phyloP scores from a whole-genome alignment of 78 protist species.

The Anaeramoeba flamelloides region DNA sequence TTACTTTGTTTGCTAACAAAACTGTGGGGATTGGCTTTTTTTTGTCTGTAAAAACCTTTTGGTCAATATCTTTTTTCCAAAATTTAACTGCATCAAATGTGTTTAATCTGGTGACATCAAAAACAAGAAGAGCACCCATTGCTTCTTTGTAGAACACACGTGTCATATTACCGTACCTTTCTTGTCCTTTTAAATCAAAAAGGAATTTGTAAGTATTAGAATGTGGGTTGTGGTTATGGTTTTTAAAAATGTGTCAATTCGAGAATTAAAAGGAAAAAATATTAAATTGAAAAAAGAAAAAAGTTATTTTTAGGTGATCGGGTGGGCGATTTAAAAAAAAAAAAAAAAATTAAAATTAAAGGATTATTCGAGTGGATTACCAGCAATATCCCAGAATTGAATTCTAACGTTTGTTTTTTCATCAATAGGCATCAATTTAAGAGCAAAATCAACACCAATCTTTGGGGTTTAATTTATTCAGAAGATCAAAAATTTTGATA shows the following conservation, averaged over 20 bases:
- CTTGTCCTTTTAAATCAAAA: no score
- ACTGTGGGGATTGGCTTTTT: constrained; percentile 6
- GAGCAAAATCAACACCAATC: constrained; percentile 18
- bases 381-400: constrained; percentile 20
- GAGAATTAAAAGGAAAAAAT: no score
- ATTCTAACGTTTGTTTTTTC: background rate
- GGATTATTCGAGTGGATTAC: constrained; percentile 1
- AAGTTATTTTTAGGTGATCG: no score
- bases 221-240: no score
- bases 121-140: constrained; percentile 12
- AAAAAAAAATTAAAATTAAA: background rate
- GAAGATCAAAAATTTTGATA: no score
- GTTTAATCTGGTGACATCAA: constrained; percentile 13
- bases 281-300: no score
- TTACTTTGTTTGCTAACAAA: constrained; percentile 17
- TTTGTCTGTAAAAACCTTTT: constrained; percentile 5
- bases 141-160: constrained; percentile 15
- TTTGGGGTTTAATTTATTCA: constrained; percentile 3
- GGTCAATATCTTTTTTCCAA: constrained; percentile 14
- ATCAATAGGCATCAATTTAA: constrained; percentile 3
- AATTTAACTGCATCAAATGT: constrained; percentile 5
- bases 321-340: background rate
- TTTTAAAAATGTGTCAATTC: no score
- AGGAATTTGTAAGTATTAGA: no score
- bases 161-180: constrained; percentile 16